phyloP scores from a whole-genome alignment of 345 rosid species.

The Eucalyptus pauciflora region DNA sequence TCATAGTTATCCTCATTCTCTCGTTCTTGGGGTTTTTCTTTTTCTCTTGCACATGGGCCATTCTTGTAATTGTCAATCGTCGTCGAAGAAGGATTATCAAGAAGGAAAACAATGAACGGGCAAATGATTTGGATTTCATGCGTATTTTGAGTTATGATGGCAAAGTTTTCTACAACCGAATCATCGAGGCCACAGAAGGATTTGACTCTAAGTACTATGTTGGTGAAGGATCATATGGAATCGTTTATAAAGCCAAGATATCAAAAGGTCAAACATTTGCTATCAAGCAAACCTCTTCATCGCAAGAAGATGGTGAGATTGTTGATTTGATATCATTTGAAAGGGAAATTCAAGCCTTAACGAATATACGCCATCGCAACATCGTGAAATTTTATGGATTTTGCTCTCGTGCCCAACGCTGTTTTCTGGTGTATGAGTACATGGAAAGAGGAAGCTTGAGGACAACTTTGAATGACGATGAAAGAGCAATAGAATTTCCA shows the following conservation, averaged over 20 bases:
- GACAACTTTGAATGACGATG: neutral
- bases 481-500: neutral
- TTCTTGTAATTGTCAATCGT: neutral
- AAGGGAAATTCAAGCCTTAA: neutral
- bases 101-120: fast-evolving
- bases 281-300: neutral
- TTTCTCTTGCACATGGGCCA: neutral
- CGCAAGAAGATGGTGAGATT: neutral
- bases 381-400: neutral
- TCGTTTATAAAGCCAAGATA: neutral
- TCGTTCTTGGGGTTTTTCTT: neutral
- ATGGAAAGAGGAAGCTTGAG: neutral
- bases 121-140: neutral
- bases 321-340: neutral
- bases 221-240: neutral
- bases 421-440: neutral
- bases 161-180: neutral
- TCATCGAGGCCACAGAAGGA: neutral
- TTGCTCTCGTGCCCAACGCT: neutral
- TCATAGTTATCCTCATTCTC: neutral
- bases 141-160: neutral
- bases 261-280: neutral
- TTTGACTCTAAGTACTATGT: neutral
- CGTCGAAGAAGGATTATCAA: neutral
- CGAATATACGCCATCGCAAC: neutral